Percentiles rank a stretch among this genome's conserved stretches.
These are phyloP conservation scores for Arthrobotrys conoides DNA, from an alignment of 2,329 filamentous ascomycete genomes.

Conservation along the genomic window DNA sequence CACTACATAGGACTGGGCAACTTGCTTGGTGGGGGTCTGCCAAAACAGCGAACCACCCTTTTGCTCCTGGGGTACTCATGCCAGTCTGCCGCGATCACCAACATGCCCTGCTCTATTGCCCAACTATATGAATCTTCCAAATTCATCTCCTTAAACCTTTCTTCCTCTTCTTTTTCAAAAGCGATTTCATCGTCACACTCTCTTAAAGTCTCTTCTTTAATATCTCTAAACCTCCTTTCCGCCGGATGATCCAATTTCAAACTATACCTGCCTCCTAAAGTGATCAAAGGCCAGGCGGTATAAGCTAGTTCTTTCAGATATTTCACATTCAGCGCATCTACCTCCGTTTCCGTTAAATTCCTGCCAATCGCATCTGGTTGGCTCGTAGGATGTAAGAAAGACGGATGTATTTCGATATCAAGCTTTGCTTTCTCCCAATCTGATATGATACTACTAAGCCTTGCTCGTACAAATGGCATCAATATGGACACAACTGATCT, in stretches of 20 bases:
- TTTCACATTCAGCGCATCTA: background rate
- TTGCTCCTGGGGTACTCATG: background rate
- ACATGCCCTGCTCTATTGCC: background rate
- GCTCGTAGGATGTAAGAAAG: background rate
- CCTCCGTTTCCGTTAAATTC: background rate
- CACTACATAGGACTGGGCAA: too few relatives aligned
- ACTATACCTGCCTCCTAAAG: background rate
- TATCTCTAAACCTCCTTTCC: background rate
- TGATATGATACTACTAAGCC: background rate
- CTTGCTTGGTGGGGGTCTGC: too few relatives aligned
- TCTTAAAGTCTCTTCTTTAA: background rate
- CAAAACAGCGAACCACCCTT: background rate
- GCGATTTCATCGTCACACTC: background rate
- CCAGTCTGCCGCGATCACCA: background rate
- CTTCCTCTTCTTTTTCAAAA: background rate
- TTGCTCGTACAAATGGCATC: constrained; percentile 10
- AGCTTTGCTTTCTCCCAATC: background rate
- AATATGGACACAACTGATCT: constrained; percentile 1
- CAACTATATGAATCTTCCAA: background rate
- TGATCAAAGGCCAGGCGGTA: background rate
- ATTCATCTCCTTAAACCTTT: background rate
- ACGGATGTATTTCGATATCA: background rate
- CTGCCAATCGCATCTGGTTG: background rate
- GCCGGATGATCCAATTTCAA: constrained; percentile 3
- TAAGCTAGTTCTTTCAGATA: constrained; percentile 5